Base-by-base conservation (phyloP, 768 basidiomycete genomes). In the Lenzites betulinus region DNA sequence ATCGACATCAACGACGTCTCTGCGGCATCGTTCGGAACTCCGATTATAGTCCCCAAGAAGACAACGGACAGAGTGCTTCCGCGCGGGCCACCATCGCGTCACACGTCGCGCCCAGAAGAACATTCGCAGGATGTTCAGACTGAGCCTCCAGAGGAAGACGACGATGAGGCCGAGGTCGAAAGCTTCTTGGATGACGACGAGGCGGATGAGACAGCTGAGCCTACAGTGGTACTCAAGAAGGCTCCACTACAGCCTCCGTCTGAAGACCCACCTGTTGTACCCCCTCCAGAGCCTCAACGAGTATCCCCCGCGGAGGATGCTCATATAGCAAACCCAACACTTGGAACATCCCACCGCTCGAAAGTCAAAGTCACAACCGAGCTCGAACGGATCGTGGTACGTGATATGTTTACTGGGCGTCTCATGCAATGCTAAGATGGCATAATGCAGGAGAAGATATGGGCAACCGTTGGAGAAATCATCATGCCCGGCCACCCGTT, bases 391-490 rank as follows among this genome's bases (percentile, higher is more conserved):
- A 86, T 89, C 49, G 77, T 81, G 55, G 90, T 86, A 74, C 62
- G 86, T 76, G 18, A 6, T 23, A 7, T 36, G 26, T 35, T 33
- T 23, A n/a, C 12, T 18, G 3, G 16, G n/a, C 3, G 8, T 0
- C n/a, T 11, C 23, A 18, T 33, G 12, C 16, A 1, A 36, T 25
- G 20, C 46, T 66, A 7, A 66, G 18, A 22, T 47, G 60, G 7
- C 49, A 18, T 11, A 26, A 3, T 39, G 8, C 64, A 92, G 91
- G 69, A 79, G 26, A 90, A 84, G 67, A 87, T 93, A 63, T 89
- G 89, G 88, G 61, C 76, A 12, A 83, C 85, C 11, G 76, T 86
- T 12, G 83, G 86, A 20, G 89, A 91, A 46, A 75, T 85, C 36
- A 77, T 92, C 18, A 80, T 83, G 75, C 83, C 84, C 18, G 83